Evolutionary conservation across 208 protist species (phyloP).

Genomic region (Leishmania tarentolae): DNA sequence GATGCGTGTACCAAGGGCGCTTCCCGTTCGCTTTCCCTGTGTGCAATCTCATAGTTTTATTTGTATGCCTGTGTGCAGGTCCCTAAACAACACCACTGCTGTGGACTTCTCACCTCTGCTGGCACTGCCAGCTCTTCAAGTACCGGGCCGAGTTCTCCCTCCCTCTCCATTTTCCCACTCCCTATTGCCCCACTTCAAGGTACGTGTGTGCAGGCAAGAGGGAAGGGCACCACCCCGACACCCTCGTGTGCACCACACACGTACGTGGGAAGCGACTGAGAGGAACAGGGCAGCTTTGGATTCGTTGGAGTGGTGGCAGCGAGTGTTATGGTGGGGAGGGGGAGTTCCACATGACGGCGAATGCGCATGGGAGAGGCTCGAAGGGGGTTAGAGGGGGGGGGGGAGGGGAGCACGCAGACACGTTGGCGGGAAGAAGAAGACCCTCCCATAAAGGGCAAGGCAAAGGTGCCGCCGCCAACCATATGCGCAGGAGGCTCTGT

Average conservation of each 20-base stretch:
- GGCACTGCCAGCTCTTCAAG: background rate
- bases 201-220: background rate
- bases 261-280: background rate
- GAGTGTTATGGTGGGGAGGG: background rate
- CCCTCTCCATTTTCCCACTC: background rate
- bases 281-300: background rate
- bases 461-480: background rate
- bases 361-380: background rate
- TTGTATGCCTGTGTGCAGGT: background rate
- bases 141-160: background rate
- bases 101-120: background rate
- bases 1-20: background rate
- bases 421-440: background rate
- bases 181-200: background rate
- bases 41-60: background rate
- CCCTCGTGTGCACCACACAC: background rate
- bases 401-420: background rate
- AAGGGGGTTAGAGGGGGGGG: background rate
- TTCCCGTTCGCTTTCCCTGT: background rate
- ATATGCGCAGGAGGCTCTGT: background rate
- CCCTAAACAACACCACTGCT: background rate
- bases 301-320: background rate
- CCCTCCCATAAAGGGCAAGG: background rate
- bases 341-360: background rate
- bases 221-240: background rate